Conservation (phyloP, 2,329 filamentous ascomycete genomes). For the Graphilbum sp. region DNA sequence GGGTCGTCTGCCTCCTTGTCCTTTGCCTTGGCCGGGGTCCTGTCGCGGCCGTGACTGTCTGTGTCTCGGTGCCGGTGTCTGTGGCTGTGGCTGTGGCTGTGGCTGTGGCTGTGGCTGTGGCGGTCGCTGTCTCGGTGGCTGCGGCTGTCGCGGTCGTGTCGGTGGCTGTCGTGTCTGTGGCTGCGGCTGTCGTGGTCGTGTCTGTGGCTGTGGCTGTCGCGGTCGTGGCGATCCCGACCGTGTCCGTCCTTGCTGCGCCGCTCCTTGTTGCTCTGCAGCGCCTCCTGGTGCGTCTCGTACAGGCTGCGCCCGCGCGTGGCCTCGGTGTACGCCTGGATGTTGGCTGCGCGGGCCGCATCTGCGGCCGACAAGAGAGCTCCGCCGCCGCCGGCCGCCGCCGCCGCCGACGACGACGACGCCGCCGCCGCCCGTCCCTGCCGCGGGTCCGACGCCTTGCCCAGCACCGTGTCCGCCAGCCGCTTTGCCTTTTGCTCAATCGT, state of each 20-base stretch:
- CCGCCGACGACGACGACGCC: slow-evolving; percentile 13
- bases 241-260: background rate
- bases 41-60: background rate
- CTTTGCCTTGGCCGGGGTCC: background rate
- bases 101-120: background rate
- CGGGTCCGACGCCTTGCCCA: slow-evolving; percentile 44
- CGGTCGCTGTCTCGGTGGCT: background rate
- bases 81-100: background rate
- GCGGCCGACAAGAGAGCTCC: too few relatives aligned
- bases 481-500: slow-evolving; percentile 77
- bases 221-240: background rate
- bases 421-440: slow-evolving; percentile 32
- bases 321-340: slow-evolving; percentile 33
- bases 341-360: slow-evolving; percentile 36
- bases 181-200: background rate
- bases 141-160: background rate
- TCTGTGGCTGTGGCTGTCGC: background rate
- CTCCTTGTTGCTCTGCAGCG: slow-evolving; percentile 13
- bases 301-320: slow-evolving; percentile 40
- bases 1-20: slow-evolving; percentile 49
- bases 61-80: background rate
- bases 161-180: background rate
- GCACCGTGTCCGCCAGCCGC: slow-evolving; percentile 63
- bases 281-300: slow-evolving; percentile 38
- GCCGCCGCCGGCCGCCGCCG: slow-evolving; percentile 1